Evolutionary conservation across 345 rosid species (phyloP).

Genomic region (Citrus reticulata): DNA sequence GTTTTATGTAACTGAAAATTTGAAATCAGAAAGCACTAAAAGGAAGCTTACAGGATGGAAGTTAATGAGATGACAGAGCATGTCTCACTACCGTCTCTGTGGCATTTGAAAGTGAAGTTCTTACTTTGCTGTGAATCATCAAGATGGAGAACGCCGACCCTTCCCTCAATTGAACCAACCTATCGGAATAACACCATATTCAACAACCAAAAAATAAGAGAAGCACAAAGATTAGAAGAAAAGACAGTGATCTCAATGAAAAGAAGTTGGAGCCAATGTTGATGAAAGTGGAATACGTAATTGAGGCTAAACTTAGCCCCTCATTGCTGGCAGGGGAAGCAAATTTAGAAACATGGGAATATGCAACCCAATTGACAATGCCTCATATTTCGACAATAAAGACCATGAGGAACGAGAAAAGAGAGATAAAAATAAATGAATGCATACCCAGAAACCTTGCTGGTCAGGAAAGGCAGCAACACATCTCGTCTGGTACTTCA

Average conservation of each 20-base stretch:
- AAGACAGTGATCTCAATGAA: not conserved
- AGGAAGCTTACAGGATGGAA: slow-evolving; percentile 81
- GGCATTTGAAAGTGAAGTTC: slow-evolving; percentile 98
- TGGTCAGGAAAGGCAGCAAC: slow-evolving; percentile 98
- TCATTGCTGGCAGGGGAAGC: not conserved
- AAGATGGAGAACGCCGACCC: slow-evolving; percentile 96
- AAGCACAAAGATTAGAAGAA: not conserved
- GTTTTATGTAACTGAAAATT: not conserved
- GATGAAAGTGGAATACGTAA: not conserved
- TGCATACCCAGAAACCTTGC: slow-evolving; percentile 88
- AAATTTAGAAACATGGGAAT: not conserved
- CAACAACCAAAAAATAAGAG: not conserved
- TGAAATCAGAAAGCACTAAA: not conserved
- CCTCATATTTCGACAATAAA: not conserved
- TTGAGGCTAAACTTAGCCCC: not conserved
- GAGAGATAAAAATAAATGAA: not conserved
- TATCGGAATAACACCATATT: slow-evolving; percentile 24
- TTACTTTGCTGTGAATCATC: slow-evolving; percentile 79
- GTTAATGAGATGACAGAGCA: slow-evolving; percentile 90
- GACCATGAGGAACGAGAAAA: not conserved
- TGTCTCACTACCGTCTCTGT: slow-evolving; percentile 82
- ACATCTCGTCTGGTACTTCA: slow-evolving; percentile 96
- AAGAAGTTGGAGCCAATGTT: not conserved
- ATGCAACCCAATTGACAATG: too few species aligned
- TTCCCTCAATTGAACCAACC: slow-evolving; percentile 99